Evolutionary conservation across 106 monocot genomes (phyloP), one percentile per base, ranked within the genome.

Genomic region (Dendrobium officinale): DNA sequence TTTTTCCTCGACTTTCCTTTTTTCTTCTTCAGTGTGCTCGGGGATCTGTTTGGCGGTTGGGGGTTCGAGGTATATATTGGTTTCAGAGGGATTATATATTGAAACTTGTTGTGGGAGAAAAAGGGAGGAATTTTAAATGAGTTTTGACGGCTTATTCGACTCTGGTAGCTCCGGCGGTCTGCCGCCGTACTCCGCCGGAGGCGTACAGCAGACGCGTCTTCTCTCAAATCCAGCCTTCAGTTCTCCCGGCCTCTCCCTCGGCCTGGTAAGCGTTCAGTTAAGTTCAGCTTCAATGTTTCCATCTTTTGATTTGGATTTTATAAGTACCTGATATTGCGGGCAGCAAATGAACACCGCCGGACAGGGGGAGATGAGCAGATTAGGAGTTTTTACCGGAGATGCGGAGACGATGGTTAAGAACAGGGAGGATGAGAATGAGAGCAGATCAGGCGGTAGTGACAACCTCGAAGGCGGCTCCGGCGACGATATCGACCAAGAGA

Each of bases 221-320:
- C 49, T 81, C 29, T 58, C 79, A 26, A 85, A 86, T 19, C 73
- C 84, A 81, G 59, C 70, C 47, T 83, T 82, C 64, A 85, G 78
- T 31, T 81, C 90, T 11, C 81, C 93, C 4, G 86, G 83, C 70
- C 93, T 93, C 78, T 93, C 95, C 20, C 90, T 95, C 41, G 95
- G 86, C 47, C 87, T 95, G 83, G 95, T 95, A 87, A 86, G 84
- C 8, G 41, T 42, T 17, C 42, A 20, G 20, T 51, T 31, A n/a
- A 42, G 16, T 16, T 15, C 43, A 8, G 74, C 19, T 74, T 72
- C 37, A 67, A 67, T 26, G 16, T 27, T 7, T 20, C 43, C 6
- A 44, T 20, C 43, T 74, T 72, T 64, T 26, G 64, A 26, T 24
- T 29, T 37, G 27, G 37, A 43, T 42, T 74, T 74, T n/a, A 19